These are phyloP conservation scores for Penicillium hordei DNA, from an alignment of 2,329 filamentous ascomycete species.

Conservation along the genomic window DNA sequence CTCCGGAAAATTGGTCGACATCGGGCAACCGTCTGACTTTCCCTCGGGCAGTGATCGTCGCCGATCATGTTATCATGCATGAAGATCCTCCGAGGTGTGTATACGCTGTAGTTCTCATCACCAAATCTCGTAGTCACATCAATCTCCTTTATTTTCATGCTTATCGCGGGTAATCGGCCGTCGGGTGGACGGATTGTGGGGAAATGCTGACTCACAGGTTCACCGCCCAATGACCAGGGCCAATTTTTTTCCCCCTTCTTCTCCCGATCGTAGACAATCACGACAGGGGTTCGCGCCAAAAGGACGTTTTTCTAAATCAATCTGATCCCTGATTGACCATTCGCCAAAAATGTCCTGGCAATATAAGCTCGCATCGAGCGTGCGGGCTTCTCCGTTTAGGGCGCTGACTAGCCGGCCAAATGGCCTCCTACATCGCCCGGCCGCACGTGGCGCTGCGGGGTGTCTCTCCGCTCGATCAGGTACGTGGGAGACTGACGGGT, in stretches of 20 bases:
- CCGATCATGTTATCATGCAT: not conserved
- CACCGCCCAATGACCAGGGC: conserved; percentile 23
- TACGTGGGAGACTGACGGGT: conserved; percentile 20
- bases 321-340: conserved; percentile 1
- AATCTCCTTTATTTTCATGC: not conserved
- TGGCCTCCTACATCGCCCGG: conserved; percentile 28
- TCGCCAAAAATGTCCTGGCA: conserved; percentile 30
- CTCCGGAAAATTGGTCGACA: conserved; percentile 1
- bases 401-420: conserved; percentile 31
- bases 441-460: conserved; percentile 20
- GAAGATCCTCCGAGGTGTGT: not conserved
- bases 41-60: conserved; percentile 3
- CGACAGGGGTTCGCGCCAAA: conserved; percentile 1
- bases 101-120: not conserved
- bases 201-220: conserved; percentile 24
- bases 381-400: conserved; percentile 35
- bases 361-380: conserved; percentile 30
- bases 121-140: not conserved
- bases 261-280: conserved; percentile 8
- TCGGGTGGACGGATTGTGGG: conserved; percentile 8
- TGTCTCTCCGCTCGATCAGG: conserved; percentile 27
- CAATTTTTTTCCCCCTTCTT: conserved; percentile 12
- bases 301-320: conserved; percentile 7
- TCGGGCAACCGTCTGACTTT: conserved; percentile 3
- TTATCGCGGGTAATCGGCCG: conserved; percentile 4